These are phyloP conservation scores for Pseudogymnoascus sp. DNA, from an alignment of 2,329 filamentous ascomycete genomes.

Conservation along the genomic window DNA sequence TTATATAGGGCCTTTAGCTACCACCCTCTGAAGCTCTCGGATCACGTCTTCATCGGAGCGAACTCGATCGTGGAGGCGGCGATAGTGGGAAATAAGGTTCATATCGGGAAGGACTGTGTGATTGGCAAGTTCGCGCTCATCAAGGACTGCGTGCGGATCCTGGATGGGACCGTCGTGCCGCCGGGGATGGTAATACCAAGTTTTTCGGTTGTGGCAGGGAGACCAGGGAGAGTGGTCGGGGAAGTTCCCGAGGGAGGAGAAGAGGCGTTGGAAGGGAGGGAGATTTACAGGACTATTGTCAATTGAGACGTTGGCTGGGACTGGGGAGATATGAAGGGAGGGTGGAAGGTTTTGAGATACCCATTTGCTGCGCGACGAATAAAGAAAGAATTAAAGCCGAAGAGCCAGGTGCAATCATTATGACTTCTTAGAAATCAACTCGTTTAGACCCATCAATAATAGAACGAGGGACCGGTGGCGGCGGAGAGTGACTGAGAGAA, in stretches of 20 bases:
- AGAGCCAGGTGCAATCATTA: not conserved
- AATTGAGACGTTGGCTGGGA: slow-evolving; percentile 30
- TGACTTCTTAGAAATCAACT: not conserved
- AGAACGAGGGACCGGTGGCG: too few relatives aligned
- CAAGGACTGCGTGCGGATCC: slow-evolving; percentile 83
- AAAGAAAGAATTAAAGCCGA: not conserved
- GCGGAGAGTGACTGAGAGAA: too few relatives aligned
- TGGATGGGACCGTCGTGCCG: slow-evolving; percentile 78
- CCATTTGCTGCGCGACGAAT: slow-evolving; percentile 2
- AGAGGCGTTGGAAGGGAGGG: slow-evolving; percentile 56
- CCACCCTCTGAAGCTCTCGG: slow-evolving; percentile 85
- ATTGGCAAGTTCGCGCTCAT: slow-evolving; percentile 84
- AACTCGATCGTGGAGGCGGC: slow-evolving; percentile 73
- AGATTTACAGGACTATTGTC: slow-evolving; percentile 56
- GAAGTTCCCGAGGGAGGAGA: slow-evolving; percentile 68
- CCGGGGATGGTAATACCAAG: slow-evolving; percentile 86
- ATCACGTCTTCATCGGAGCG: slow-evolving; percentile 85
- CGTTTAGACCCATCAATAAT: too few relatives aligned
- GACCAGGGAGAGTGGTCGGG: slow-evolving; percentile 70
- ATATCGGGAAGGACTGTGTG: slow-evolving; percentile 69
- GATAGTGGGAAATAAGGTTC: slow-evolving; percentile 74
- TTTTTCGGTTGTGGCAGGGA: slow-evolving; percentile 82
- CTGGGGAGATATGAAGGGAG: not conserved
- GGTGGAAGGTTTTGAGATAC: not conserved
- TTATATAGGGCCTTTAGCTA: slow-evolving; percentile 54